These are phyloP conservation scores for Nidularia pulvinata DNA, from an alignment of 768 basidiomycete genomes.

Conservation along the genomic window DNA sequence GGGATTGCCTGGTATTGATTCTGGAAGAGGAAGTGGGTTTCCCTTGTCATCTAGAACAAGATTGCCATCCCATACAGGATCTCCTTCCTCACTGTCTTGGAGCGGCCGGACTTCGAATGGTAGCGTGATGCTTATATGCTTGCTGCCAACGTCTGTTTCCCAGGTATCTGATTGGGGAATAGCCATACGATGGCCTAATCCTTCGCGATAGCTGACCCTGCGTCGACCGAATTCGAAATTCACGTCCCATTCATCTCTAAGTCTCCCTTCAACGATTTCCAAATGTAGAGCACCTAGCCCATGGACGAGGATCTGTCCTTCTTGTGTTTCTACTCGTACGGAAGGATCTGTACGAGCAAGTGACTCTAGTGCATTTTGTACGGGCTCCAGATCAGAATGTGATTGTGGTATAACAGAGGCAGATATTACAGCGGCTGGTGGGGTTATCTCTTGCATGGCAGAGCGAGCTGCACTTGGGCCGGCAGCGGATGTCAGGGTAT, in stretches of 20 bases:
- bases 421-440: constrained; percentile 86
- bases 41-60: constrained; percentile 59
- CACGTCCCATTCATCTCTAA: constrained; percentile 79
- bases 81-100: constrained; percentile 53
- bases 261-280: constrained; percentile 85
- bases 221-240: constrained; percentile 77
- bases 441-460: constrained; percentile 61
- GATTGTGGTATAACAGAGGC: constrained; percentile 81
- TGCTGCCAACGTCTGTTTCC: constrained; percentile 66
- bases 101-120: constrained; percentile 57
- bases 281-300: constrained; percentile 86
- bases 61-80: constrained; percentile 79
- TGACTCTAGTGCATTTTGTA: constrained; percentile 72
- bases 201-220: constrained; percentile 82
- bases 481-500: constrained; percentile 69
- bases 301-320: constrained; percentile 83
- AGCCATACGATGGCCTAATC: constrained; percentile 29
- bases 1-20: constrained; percentile 45
- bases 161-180: constrained; percentile 42
- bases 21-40: constrained; percentile 49
- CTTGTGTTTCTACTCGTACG: constrained; percentile 74
- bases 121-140: constrained; percentile 46
- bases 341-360: constrained; percentile 90
- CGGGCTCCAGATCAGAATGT: constrained; percentile 74
- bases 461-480: constrained; percentile 32